Base-by-base conservation (phyloP, 1,139 yeast genomes). In the Yamadazyma dendronema region DNA sequence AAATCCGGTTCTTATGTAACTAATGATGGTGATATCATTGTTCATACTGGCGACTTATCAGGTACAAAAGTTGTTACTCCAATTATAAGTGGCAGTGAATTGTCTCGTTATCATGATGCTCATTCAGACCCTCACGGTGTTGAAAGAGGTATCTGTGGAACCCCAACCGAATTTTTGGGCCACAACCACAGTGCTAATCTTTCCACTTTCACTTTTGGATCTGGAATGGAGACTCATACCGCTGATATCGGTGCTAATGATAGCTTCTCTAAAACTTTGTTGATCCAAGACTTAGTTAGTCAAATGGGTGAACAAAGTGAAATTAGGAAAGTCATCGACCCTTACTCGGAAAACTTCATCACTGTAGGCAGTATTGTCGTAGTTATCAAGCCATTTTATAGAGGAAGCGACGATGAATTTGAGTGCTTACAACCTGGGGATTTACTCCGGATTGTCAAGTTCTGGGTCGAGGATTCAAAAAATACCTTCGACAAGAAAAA, bases 281-380 rank as follows among this genome's bases (percentile, higher is more conserved):
- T 59, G 52, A 49, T 65, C 17, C 66, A 62, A 33, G 47, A 50
- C 19, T 28, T 63, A 36, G 44, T 53, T 17, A n/a, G 7, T 15
- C 21, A 6, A n/a, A 6, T n/a, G 17, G 19, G 21, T 19, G 30
- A 32, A 16, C 33, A 36, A 25, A 17, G 26, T 7, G 34, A 33
- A 13, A 59, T 63, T 23, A 50, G 49, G 27, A 47, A 50, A 28
- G 65, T 65, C 0, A 37, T 48, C 13, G 73, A 67, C 38, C 64
- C 62, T 3, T 62, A 50, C 33, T 65, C 62, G 54, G 47, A 52
- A 4, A 51, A 47, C 13, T 33, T 35, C 12, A 62, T 67, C 10
- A 31, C 45, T 1, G 48, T 64, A 6, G 74, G 74, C 2, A 61
- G 58, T 1, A 53, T 63, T 11, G 72, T 65, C 3, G 69, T 65